A percentile compares a stretch with the other conserved stretches of the same genome.
Conservation (phyloP, 2,329 filamentous ascomycete genomes). For the Zymoseptoria tritici region DNA sequence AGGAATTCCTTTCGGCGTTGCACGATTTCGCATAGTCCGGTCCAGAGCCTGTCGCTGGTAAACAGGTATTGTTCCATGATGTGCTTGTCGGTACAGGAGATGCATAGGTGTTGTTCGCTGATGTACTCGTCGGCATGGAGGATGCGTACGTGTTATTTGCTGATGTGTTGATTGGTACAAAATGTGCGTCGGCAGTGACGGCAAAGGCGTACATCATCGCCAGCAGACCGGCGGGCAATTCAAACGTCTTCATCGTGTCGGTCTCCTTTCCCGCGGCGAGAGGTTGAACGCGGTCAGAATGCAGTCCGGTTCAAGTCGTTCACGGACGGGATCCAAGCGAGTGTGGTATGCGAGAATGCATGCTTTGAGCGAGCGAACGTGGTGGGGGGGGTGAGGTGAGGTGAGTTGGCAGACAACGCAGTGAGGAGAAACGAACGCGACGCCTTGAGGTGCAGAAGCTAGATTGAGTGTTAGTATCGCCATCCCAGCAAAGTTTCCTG, state of each 20-base stretch:
- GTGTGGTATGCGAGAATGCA: not conserved
- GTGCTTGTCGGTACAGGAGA: too few relatives aligned
- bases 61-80: not conserved
- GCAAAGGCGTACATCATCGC: conserved; percentile 9
- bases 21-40: conserved; percentile 5
- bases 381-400: not conserved
- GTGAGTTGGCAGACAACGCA: not conserved
- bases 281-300: not conserved
- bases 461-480: not conserved
- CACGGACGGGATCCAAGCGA: not conserved
- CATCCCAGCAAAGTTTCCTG: not conserved
- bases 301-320: not conserved
- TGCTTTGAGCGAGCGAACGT: not conserved
- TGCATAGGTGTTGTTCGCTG: too few relatives aligned
- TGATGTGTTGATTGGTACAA: not conserved
- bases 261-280: not conserved
- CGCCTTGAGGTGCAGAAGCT: not conserved
- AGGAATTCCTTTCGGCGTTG: not conserved
- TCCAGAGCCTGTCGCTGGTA: conserved; percentile 8
- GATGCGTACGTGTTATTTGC: not conserved
- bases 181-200: not conserved
- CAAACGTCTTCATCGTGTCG: conserved; percentile 6
- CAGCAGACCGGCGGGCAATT: conserved; percentile 12
- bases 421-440: not conserved
- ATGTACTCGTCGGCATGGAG: too few relatives aligned